These are phyloP conservation scores for Purshia tridentata DNA, from an alignment of 306 rosid genomes.

Conservation along the genomic window DNA sequence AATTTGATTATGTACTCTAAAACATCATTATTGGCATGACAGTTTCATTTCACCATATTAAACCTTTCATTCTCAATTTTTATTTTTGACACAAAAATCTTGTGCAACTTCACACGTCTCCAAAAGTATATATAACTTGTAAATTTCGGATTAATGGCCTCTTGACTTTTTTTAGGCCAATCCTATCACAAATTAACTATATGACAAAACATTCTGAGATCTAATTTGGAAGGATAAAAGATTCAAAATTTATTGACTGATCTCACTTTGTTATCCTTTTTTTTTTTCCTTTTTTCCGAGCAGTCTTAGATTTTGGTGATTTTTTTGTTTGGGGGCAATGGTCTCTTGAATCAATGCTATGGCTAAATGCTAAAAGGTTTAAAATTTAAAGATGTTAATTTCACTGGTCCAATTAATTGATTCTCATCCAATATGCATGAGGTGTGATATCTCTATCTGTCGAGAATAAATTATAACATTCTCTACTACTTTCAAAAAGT, in stretches of 20 bases:
- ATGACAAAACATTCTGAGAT: neutral
- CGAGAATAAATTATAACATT: neutral
- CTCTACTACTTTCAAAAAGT: neutral
- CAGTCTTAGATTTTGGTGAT: neutral
- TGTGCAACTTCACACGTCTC: constrained; percentile 7
- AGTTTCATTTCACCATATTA: constrained; percentile 17
- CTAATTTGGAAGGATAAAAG: neutral
- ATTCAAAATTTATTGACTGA: neutral
- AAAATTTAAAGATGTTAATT: neutral
- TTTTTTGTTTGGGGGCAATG: neutral
- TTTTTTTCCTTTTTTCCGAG: too few relatives aligned
- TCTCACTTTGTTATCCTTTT: neutral
- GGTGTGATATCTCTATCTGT: constrained; percentile 12
- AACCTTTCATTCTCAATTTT: neutral
- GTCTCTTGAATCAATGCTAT: neutral
- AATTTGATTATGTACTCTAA: neutral
- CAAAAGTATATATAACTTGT: neutral
- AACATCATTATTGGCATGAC: neutral
- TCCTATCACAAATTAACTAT: neutral
- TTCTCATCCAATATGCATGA: neutral
- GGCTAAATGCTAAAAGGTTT: neutral
- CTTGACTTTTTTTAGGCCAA: neutral
- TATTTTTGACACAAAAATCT: neutral
- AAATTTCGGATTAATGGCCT: neutral
- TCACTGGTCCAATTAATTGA: neutral